Evolutionary conservation across 2,329 filamentous ascomycete species (phyloP).

Genomic region (Myriangium duriaei): DNA sequence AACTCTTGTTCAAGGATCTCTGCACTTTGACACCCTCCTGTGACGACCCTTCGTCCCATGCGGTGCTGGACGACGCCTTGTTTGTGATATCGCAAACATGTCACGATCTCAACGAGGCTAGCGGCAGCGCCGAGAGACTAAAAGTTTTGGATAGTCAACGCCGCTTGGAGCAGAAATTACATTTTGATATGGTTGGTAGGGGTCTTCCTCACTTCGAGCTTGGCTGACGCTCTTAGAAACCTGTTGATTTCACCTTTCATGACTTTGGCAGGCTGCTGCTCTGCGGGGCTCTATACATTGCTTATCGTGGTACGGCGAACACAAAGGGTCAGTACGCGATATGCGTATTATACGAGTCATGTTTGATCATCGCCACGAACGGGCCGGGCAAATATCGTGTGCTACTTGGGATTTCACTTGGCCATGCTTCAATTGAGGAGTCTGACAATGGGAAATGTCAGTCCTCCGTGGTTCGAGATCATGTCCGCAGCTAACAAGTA

Average conservation of each 20-base stretch:
- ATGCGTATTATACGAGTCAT: constrained; percentile 69
- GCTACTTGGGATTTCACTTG: constrained; percentile 59
- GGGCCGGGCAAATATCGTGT: constrained; percentile 58
- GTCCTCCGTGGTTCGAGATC: background rate
- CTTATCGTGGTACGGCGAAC: constrained; percentile 59
- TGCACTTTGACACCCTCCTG: constrained; percentile 69
- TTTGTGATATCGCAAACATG: constrained; percentile 62
- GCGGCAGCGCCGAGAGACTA: constrained; percentile 59
- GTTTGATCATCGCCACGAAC: constrained; percentile 58
- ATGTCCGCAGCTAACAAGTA: background rate
- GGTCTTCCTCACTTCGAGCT: background rate
- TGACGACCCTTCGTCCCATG: constrained; percentile 74
- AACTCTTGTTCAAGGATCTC: constrained; percentile 72
- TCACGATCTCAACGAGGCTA: constrained; percentile 71
- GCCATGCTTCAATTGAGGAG: constrained; percentile 54
- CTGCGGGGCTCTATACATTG: constrained; percentile 72
- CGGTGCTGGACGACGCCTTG: constrained; percentile 63
- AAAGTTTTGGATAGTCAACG: constrained; percentile 68
- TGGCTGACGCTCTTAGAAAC: constrained; percentile 13
- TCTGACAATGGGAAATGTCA: constrained; percentile 60
- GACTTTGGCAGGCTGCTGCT: constrained; percentile 68
- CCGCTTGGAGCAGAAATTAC: constrained; percentile 68
- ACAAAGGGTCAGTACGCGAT: constrained; percentile 73
- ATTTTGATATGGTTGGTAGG: constrained; percentile 56
- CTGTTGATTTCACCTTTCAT: constrained; percentile 45